Conservation (phyloP, 257 asterid genomes). For the Cynanchum wilfordii region DNA sequence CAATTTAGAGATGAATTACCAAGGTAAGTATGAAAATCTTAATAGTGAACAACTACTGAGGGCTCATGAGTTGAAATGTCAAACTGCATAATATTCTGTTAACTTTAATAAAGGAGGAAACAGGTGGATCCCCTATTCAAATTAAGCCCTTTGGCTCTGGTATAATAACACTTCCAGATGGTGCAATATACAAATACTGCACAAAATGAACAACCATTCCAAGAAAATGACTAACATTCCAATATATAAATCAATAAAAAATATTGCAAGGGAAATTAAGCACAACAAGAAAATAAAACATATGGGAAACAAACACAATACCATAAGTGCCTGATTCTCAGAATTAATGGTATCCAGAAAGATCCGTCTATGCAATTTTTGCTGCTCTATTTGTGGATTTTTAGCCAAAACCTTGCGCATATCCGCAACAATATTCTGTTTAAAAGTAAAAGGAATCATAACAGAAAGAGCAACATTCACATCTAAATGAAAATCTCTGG, state of each 20-base stretch:
- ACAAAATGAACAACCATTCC: background rate
- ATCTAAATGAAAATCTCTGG: background rate
- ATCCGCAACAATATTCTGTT: conserved; percentile 29
- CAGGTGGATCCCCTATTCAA: background rate
- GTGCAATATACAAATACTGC: no score
- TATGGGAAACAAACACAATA: background rate
- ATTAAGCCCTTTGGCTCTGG: background rate
- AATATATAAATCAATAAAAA: background rate
- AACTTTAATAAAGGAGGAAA: background rate
- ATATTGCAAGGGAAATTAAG: background rate
- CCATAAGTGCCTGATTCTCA: conserved; percentile 31
- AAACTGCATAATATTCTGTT: background rate
- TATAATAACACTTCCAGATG: background rate
- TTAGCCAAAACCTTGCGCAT: conserved; percentile 39
- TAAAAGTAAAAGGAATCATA: background rate
- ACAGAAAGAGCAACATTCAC: background rate
- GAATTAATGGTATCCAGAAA: conserved; percentile 28
- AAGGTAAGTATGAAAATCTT: background rate
- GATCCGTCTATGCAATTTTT: conserved; percentile 32
- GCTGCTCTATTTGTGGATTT: conserved; percentile 36
- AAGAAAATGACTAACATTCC: background rate
- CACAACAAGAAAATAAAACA: background rate
- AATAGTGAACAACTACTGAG: background rate
- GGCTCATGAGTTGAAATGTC: background rate
- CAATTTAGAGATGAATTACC: background rate